Evolutionary conservation across 2,329 filamentous ascomycete species (phyloP).

Genomic region (Fusarium brachygibbosum): DNA sequence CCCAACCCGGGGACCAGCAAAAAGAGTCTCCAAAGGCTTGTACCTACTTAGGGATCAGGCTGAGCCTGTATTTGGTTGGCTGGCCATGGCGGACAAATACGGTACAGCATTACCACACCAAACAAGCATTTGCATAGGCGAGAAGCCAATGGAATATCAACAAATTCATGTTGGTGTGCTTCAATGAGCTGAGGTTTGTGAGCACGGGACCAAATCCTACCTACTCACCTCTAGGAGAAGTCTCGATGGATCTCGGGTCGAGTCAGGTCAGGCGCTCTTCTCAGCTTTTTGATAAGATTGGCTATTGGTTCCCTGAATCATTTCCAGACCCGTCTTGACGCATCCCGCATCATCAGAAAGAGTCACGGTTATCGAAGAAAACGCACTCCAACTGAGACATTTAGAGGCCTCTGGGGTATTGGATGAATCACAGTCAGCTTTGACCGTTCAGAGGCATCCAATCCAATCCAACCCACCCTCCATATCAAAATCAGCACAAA

Average conservation of each 20-base stretch:
- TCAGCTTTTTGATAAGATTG: conserved; percentile 44
- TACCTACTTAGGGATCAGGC: conserved; percentile 25
- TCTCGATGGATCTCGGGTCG: conserved; percentile 7
- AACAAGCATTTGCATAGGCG: conserved; percentile 30
- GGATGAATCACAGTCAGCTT: conserved; percentile 28
- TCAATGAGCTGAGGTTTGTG: conserved; percentile 39
- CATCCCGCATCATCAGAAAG: conserved; percentile 35
- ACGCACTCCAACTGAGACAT: conserved; percentile 41
- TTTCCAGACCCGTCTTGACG: conserved; percentile 44
- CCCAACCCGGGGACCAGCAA: conserved; percentile 23
- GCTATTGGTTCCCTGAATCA: conserved; percentile 20
- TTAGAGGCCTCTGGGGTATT: conserved; percentile 32
- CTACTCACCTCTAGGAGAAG: background rate
- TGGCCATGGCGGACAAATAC: conserved; percentile 22
- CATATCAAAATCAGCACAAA: conserved; percentile 16
- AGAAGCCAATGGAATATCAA: conserved; percentile 39
- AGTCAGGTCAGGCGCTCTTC: conserved; percentile 50
- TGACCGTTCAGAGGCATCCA: conserved; percentile 5
- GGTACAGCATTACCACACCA: conserved; percentile 10
- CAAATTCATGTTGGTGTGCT: conserved; percentile 40
- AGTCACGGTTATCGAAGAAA: conserved; percentile 32
- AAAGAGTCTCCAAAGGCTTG: conserved; percentile 30
- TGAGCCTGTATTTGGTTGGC: conserved; percentile 24
- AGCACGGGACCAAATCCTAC: conserved; percentile 35
- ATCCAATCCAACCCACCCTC: background rate